A percentile compares a stretch with the other conserved stretches of the same genome.
Conservation (phyloP, 2,329 filamentous ascomycete genomes). For the Volutella citrinella region DNA sequence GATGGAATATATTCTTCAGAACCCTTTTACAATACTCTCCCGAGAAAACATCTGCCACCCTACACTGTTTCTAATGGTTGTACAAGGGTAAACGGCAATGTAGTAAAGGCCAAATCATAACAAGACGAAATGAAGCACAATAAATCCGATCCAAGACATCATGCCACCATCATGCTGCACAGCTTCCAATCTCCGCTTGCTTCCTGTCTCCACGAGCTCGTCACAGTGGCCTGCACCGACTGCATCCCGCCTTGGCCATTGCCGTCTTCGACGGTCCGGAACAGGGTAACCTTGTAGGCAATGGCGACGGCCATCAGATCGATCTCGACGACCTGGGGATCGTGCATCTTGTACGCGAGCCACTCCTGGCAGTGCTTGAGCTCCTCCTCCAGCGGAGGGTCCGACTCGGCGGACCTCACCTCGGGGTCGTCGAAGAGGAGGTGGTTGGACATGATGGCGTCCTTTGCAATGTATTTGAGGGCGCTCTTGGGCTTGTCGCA, state of each 20-base stretch:
- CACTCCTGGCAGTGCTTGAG: slow-evolving; percentile 26
- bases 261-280: slow-evolving; percentile 22
- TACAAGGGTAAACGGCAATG: too few species aligned
- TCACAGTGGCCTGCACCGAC: slow-evolving; percentile 22
- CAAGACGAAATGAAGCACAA: too few species aligned
- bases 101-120: too few species aligned
- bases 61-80: too few species aligned
- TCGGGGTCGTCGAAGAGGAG: slow-evolving; percentile 24
- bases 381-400: slow-evolving; percentile 24
- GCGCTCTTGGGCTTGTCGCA: slow-evolving; percentile 27
- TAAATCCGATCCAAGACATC: too few species aligned
- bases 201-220: slow-evolving; percentile 26
- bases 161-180: slow-evolving; percentile 26
- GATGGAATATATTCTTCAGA: too few species aligned
- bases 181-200: slow-evolving; percentile 27
- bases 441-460: slow-evolving; percentile 26
- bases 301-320: slow-evolving; percentile 26
- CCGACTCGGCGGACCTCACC: slow-evolving; percentile 21
- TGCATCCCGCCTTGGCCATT: slow-evolving; percentile 20
- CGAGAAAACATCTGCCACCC: too few species aligned
- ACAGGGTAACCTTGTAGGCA: slow-evolving; percentile 23
- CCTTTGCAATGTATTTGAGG: slow-evolving; percentile 25
- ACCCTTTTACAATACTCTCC: too few species aligned
- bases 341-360: slow-evolving; percentile 28
- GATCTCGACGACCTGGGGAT: slow-evolving; percentile 25